Base-by-base conservation (phyloP, 2,329 filamentous ascomycete genomes). In the Aspergillaceae sp. region DNA sequence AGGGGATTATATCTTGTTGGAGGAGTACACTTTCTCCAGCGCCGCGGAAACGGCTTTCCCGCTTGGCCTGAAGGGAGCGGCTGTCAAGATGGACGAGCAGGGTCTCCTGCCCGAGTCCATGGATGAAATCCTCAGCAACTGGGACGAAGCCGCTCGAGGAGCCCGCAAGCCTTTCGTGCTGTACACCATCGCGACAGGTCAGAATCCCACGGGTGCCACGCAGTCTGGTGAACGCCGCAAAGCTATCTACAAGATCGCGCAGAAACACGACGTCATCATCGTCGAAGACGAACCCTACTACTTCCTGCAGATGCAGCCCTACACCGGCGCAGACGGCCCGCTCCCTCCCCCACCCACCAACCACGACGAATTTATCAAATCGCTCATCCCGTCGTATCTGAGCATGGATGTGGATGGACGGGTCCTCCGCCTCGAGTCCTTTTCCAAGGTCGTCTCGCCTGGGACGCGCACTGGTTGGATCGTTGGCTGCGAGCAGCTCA, bases 201-300 rank as follows among this genome's bases (percentile, higher is more conserved):
- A 94, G 69, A 95, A 96, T 64, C 90, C 90, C 0, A 95, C 89
- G 0, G 90, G 90, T 6, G 83, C 88, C 7, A 95, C 89, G 3
- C 86, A 91, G 64, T 76, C 82, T 36, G 64, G 69, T 4, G 73
- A 81, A 60, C 75, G 90, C 47, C 75, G 89, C 44, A 74, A 75
- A 53, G 84, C 80, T 26, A 75, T 95, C 40, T 95, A 95, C 68
- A 74, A 74, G 33, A 77, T 94, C 9, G 86, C 84, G 30, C 83
- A 84, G 63, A 88, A 87, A 69, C 87, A 95, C 66, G 86, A 95
- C 61, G 60, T 95, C 36, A 85, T 80, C 70, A 90, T 96, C 61
- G 72, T 95, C 55, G 90, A 96, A 70, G 90, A 95, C 62, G 90
- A 95, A 64, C 90, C 90, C 1, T 95, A 95, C 71, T 95, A 94